Conservation (phyloP, 345 rosid species). For the Diplotaxis tenuifolia region DNA sequence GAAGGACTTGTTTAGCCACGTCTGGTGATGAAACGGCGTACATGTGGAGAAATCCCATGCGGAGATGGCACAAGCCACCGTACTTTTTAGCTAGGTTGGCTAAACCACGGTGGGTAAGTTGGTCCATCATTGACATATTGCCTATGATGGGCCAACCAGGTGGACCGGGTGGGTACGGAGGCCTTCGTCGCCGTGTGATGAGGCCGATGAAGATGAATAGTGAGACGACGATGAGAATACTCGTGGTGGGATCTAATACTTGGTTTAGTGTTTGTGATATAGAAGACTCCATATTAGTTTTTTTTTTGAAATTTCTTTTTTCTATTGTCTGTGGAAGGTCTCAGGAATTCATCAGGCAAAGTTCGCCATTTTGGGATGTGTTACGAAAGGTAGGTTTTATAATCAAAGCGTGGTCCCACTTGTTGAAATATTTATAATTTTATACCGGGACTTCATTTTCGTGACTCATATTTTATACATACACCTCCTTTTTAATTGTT, state of each 20-base stretch:
- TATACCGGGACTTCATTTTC: slow-evolving; percentile 3
- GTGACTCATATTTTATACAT: neutral
- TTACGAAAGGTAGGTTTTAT: slow-evolving; percentile 31
- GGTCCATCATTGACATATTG: slow-evolving; percentile 87
- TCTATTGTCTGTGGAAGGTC: slow-evolving; percentile 11
- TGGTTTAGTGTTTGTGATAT: slow-evolving; percentile 34
- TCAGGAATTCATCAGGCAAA: slow-evolving; percentile 9
- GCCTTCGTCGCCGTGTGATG: slow-evolving; percentile 38
- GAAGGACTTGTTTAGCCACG: slow-evolving; percentile 72
- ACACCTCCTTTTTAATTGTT: slow-evolving; percentile 4
- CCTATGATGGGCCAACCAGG: slow-evolving; percentile 81
- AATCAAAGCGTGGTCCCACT: slow-evolving; percentile 29
- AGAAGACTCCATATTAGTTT: slow-evolving; percentile 34
- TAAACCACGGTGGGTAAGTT: slow-evolving; percentile 86
- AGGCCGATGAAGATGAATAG: slow-evolving; percentile 46
- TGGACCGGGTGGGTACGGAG: slow-evolving; percentile 87
- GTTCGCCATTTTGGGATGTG: slow-evolving; percentile 23
- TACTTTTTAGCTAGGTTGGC: slow-evolving; percentile 57
- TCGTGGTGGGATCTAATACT: slow-evolving; percentile 31
- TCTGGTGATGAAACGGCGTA: slow-evolving; percentile 69
- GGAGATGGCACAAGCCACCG: slow-evolving; percentile 82
- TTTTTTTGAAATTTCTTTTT: neutral
- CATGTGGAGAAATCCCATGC: slow-evolving; percentile 76
- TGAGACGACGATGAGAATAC: slow-evolving; percentile 41
- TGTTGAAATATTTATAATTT: slow-evolving; percentile 3